Base-by-base conservation (phyloP, 73 alveolate species). In the Blepharisma stoltei region DNA sequence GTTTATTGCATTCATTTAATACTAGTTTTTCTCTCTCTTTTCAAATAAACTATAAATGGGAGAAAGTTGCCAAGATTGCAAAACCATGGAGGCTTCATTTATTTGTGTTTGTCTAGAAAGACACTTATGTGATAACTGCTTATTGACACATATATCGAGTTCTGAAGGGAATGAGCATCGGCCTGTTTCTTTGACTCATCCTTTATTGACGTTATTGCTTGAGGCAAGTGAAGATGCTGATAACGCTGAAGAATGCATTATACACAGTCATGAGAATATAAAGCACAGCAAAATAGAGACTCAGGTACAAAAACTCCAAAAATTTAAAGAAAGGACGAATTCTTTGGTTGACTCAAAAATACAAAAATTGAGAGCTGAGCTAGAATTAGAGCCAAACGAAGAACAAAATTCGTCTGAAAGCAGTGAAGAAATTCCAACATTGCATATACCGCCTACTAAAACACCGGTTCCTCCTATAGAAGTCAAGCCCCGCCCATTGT, bases 111-210 rank as follows among this genome's bases (percentile, higher is more conserved):
- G 73, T 5, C 2, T 14, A 5, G 73, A 60, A 60, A 60, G 73
- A 5, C 37, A 60, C 45, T 11, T 60, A 14, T 60, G 73, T 25
- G 73, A 60, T 25, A 60, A 14, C 18, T 60, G 73, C 46, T 60
- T 60, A 25, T 25, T 60, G 38, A 60, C 14, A 20, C 73, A 60
- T 60, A 38, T 60, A 38, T 20, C 49, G 18, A 20, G 49, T 25
- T 14, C 37, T 8, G 23, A n/a, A 60, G 14, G 18, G 2, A 14
- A 14, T 9, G 14, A n/a, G 18, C 73, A 60, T 60, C 73, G 73
- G 14, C 73, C 73, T 60, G 73, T 60, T 25, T 60, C 73, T 14
- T 18, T 60, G 46, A 25, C 37, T 8, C 73, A 60, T 25, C 73
- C 73, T 8, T 38, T 60, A 9, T 38, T 60, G 14, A 60, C 73